Conservation (phyloP, 2,329 filamentous ascomycete species). For the Alternaria triticimaculans region DNA sequence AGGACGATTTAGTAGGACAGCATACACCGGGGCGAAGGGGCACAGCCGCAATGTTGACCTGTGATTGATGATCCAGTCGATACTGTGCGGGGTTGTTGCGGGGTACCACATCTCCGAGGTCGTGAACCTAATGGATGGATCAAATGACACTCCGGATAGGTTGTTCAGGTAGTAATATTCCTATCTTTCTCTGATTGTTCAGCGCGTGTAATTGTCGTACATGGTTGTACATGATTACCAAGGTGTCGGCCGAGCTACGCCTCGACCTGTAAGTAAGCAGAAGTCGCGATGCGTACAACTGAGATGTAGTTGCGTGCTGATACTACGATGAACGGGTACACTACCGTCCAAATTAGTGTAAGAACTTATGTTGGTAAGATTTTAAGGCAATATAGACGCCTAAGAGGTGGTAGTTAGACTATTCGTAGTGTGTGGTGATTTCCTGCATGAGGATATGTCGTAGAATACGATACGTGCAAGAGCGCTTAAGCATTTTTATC, state of each 20-base stretch:
- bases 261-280: too few species aligned
- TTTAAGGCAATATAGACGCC: too few species aligned
- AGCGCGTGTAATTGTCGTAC: neutral
- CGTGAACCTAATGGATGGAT: neutral
- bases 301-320: neutral
- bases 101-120: neutral
- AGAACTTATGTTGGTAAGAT: too few species aligned
- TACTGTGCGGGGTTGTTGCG: constrained; percentile 4
- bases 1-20: neutral
- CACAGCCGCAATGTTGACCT: neutral
- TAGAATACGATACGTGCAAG: too few species aligned
- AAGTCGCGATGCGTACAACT: too few species aligned
- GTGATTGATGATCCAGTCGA: neutral
- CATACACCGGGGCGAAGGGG: neutral
- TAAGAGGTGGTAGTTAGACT: too few species aligned
- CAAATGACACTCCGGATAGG: neutral
- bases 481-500: too few species aligned
- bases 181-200: neutral
- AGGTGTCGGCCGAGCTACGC: neutral
- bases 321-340: too few species aligned
- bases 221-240: neutral
- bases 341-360: too few species aligned
- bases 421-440: too few species aligned
- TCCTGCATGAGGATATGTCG: too few species aligned
- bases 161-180: accelerated